Evolutionary conservation across 306 rosid species (phyloP), one percentile per base, ranked within the genome.

Genomic region (Vigna unguiculata): DNA sequence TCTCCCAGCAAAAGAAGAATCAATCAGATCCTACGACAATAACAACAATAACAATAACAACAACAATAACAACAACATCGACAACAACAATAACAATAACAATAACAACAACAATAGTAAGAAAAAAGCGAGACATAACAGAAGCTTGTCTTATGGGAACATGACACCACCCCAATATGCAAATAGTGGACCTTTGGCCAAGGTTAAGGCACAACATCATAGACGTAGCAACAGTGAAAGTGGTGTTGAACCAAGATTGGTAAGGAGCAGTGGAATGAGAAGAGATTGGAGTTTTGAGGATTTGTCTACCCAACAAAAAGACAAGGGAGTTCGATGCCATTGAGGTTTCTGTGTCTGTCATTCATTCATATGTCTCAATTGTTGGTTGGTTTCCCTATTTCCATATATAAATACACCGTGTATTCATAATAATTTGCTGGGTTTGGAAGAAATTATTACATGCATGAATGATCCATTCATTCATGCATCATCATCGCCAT

Each of bases 221-320:
- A n/a, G 86, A 36, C 82, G 91, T 21, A 20, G 17, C 2, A 70
- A 61, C 1, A 86, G 84, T 12, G n/a, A 78, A 2, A 78, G 87
- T 1, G 57, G 20, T 5, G 63, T 75, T 9, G 76, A 78, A 43
- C 95, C 93, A 0, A 79, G 80, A 76, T 62, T 92, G 86, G 75
- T 83, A 10, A 78, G 96, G 74, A 84, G 96, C 82, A 74, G 82
- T 3, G 97, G 91, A 14, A 80, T 88, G 90, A 90, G 97, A 80
- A 87, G 96, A 85, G 91, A 92, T 66, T 92, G 97, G 97, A 90
- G 87, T 84, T 85, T 87, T 62, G 91, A 90, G 79, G 75, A 90
- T 69, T 80, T 88, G 60, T 22, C 62, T 55, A 58, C 19, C 1
- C 22, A 57, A 20, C 36, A 21, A 30, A 43, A 60, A 13, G 81